phyloP scores from a whole-genome alignment of 2,329 filamentous ascomycete genomes.

The Penicillium frequentans region DNA sequence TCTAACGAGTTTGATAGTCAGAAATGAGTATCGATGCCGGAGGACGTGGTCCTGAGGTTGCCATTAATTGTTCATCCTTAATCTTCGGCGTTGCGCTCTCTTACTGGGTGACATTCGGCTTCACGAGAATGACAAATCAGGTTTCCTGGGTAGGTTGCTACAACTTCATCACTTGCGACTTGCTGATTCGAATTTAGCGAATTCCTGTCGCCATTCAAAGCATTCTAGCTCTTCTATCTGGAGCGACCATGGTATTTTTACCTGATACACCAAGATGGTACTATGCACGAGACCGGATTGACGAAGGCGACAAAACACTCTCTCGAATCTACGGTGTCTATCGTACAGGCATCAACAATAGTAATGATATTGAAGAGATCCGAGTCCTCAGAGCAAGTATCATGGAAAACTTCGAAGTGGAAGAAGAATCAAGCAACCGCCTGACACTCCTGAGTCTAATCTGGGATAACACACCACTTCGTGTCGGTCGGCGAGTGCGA shows the following conservation, averaged over 20 bases:
- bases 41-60: conserved; percentile 29
- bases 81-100: conserved; percentile 26
- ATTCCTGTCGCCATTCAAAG: conserved; percentile 34
- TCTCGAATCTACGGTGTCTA: conserved; percentile 9
- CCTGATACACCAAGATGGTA: conserved; percentile 37
- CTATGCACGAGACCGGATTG: conserved; percentile 18
- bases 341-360: neutral
- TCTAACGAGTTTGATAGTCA: neutral
- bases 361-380: neutral
- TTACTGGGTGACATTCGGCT: conserved; percentile 22
- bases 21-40: conserved; percentile 19
- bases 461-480: conserved; percentile 39
- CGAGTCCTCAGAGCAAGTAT: neutral
- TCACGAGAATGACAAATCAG: conserved; percentile 20
- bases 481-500: conserved; percentile 37
- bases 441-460: neutral
- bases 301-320: conserved; percentile 3
- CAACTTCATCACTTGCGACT: neutral
- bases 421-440: conserved; percentile 2
- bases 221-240: conserved; percentile 31
- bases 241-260: conserved; percentile 19
- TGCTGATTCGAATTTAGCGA: conserved; percentile 8
- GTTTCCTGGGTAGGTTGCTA: conserved; percentile 22
- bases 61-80: conserved; percentile 22
- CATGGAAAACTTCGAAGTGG: conserved; percentile 2